phyloP scores from a whole-genome alignment of 345 rosid species.

The Turnera subulata region DNA sequence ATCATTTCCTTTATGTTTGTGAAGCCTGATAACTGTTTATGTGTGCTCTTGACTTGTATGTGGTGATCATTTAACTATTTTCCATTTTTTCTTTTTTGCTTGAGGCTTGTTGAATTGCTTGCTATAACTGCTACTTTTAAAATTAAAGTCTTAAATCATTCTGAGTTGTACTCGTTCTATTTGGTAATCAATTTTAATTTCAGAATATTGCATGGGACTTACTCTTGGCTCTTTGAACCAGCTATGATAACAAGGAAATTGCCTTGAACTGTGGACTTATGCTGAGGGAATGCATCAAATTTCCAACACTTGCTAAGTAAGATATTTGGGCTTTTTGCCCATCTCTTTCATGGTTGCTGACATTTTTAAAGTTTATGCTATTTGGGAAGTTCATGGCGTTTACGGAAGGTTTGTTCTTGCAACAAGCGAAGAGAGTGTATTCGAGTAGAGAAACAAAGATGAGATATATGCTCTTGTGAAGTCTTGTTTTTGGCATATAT shows the following conservation, averaged over 20 bases:
- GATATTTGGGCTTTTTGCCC: conserved; percentile 26
- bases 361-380: not conserved
- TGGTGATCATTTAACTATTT: not conserved
- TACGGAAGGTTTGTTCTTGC: no score
- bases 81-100: no score
- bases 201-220: not conserved
- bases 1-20: no score
- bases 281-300: conserved; percentile 96
- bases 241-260: conserved; percentile 94
- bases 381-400: not conserved
- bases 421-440: no score
- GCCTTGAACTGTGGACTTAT: conserved; percentile 86
- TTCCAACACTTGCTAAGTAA: conserved; percentile 91
- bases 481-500: not conserved
- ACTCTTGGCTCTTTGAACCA: conserved; percentile 36
- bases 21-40: not conserved
- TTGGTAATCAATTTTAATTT: no score
- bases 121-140: no score
- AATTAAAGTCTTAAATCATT: no score
- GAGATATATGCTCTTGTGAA: not conserved
- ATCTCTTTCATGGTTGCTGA: conserved; percentile 13
- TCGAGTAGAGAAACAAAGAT: not conserved
- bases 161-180: no score
- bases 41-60: not conserved
- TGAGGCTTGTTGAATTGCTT: no score